Conservation (phyloP, 805 yeast species). For the Starmera dryadoides region DNA sequence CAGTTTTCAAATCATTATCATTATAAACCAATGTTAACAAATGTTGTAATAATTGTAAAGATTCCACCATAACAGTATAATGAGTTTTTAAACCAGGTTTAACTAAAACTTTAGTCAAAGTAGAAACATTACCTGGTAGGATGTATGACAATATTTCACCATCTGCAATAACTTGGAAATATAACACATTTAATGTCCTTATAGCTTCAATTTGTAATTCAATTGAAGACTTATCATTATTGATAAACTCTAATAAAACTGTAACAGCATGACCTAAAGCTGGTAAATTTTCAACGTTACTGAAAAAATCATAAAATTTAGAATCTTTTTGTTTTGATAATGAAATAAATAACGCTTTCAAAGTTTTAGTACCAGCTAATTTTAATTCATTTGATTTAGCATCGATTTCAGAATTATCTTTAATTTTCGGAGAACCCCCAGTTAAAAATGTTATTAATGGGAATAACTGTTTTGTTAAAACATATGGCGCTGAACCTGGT, state of each 20-base stretch:
- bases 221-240: conserved; percentile 17
- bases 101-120: conserved; percentile 30
- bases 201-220: conserved; percentile 27
- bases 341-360: conserved; percentile 24
- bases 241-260: conserved; percentile 30
- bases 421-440: conserved; percentile 36
- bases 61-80: conserved; percentile 25
- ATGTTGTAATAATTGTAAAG: conserved; percentile 23
- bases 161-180: conserved; percentile 27
- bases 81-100: conserved; percentile 27
- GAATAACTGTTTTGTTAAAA: conserved; percentile 36
- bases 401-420: conserved; percentile 14
- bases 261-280: conserved; percentile 41
- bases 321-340: conserved; percentile 15
- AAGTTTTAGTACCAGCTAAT: conserved; percentile 26
- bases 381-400: conserved; percentile 29
- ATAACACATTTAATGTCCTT: conserved; percentile 26
- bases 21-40: conserved; percentile 31
- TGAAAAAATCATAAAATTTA: conserved; percentile 19
- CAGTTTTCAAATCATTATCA: conserved; percentile 30
- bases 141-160: conserved; percentile 44
- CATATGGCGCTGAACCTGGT: conserved; percentile 26
- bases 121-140: conserved; percentile 45
- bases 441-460: conserved; percentile 39
- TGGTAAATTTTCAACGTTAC: conserved; percentile 30